Evolutionary conservation across 1,284 basidiomycete species (phyloP).

Genomic region (Leccinum pachyderme): DNA sequence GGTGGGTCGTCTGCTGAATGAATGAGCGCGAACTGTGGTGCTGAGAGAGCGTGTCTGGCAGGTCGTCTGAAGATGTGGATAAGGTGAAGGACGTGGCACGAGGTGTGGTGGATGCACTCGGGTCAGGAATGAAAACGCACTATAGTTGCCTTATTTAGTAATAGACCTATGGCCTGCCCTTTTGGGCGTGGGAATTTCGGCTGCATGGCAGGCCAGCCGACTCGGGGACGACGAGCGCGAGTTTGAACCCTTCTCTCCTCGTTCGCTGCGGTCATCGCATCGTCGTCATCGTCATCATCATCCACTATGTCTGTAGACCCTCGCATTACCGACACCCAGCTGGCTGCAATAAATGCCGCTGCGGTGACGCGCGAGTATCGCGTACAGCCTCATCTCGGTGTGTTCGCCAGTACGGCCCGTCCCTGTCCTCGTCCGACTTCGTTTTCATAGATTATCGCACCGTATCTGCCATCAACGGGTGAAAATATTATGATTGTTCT

Average conservation of each 20-base stretch:
- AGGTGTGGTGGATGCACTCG: conserved; percentile 30
- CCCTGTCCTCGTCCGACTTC: conserved; percentile 10
- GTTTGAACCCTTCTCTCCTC: conserved; percentile 7
- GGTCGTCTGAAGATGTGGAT: conserved; percentile 41
- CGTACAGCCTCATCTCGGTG: conserved; percentile 89
- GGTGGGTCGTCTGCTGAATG: conserved; percentile 45
- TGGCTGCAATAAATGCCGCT: conserved; percentile 82
- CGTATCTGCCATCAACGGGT: conserved; percentile 97
- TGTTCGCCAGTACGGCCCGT: conserved; percentile 24
- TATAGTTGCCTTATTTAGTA: conserved; percentile 14
- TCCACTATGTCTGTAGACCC: conserved; percentile 50
- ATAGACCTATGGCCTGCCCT: conserved; percentile 2
- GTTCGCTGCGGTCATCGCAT: not conserved
- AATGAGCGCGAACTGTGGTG: conserved; percentile 24
- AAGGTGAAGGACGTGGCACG: conserved; percentile 37
- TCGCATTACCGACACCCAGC: conserved; percentile 68
- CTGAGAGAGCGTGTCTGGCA: conserved; percentile 33
- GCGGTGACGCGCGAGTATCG: conserved; percentile 83
- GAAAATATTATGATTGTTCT: conserved; percentile 28
- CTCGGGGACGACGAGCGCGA: conserved; percentile 9
- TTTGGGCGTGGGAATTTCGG: conserved; percentile 25
- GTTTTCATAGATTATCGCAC: conserved; percentile 82
- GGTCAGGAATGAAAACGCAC: conserved; percentile 25
- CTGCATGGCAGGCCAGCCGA: conserved; percentile 9
- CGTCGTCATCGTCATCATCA: not conserved